Evolutionary conservation across 1,284 basidiomycete genomes (phyloP).

Genomic region (Pseudozyma thailandica): DNA sequence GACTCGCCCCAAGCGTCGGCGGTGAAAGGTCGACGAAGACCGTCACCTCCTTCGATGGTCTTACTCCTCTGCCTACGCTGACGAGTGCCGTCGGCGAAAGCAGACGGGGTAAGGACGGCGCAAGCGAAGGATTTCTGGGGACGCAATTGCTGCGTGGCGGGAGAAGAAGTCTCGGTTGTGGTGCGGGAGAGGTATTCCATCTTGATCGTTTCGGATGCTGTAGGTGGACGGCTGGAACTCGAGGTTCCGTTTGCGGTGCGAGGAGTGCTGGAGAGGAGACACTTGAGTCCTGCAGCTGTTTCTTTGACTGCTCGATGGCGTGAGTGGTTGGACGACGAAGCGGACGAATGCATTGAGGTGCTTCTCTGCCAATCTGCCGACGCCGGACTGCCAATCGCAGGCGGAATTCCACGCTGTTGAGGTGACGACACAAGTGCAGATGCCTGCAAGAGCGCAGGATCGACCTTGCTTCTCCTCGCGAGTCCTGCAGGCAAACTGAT

Average conservation of each 20-base stretch:
- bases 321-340: conserved; percentile 9
- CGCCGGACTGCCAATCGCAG: neutral
- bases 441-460: conserved; percentile 30
- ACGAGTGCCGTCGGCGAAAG: conserved; percentile 25
- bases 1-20: conserved; percentile 43
- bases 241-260: conserved; percentile 4
- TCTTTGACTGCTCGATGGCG: conserved; percentile 1
- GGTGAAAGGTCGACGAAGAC: conserved; percentile 28
- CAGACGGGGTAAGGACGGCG: conserved; percentile 25
- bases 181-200: conserved; percentile 38
- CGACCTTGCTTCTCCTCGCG: conserved; percentile 18
- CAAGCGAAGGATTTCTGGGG: conserved; percentile 19
- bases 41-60: conserved; percentile 18
- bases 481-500: conserved; percentile 47
- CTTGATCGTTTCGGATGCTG: conserved; percentile 47
- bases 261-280: conserved; percentile 17
- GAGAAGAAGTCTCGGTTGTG: conserved; percentile 1
- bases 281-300: neutral
- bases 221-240: conserved; percentile 37
- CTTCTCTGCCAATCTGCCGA: conserved; percentile 12
- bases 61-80: conserved; percentile 25
- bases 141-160: conserved; percentile 4
- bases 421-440: conserved; percentile 2
- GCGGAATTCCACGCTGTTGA: neutral
- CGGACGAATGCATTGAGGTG: conserved; percentile 21